These are phyloP conservation scores for Aspergillus asperescens DNA, from an alignment of 495 filamentous ascomycete species.

Conservation along the genomic window DNA sequence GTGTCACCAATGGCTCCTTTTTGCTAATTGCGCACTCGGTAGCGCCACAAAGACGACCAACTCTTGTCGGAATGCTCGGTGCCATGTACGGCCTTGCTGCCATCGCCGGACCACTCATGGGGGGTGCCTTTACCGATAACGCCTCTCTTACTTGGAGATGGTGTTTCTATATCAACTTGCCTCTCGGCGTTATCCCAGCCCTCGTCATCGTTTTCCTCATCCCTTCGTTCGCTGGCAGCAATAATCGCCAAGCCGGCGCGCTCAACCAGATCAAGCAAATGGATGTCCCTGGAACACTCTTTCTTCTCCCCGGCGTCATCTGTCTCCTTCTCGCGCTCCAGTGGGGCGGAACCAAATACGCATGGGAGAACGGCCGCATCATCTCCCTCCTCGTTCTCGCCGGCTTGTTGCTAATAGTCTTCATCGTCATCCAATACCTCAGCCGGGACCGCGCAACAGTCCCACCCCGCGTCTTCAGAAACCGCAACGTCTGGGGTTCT, in stretches of 20 bases:
- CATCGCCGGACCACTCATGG: conserved; percentile 60
- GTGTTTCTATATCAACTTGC: conserved; percentile 78
- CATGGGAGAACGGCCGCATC: conserved; percentile 48
- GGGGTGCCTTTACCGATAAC: conserved; percentile 50
- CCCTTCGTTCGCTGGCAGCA: conserved; percentile 12
- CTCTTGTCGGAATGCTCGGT: conserved; percentile 59
- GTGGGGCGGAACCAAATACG: conserved; percentile 34
- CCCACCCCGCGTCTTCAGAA: conserved; percentile 49
- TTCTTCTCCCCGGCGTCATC: conserved; percentile 29
- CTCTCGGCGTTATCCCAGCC: conserved; percentile 56
- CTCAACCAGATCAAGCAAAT: conserved; percentile 14
- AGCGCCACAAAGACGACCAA: conserved; percentile 56
- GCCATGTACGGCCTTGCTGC: conserved; percentile 65
- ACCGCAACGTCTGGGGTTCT: conserved; percentile 47
- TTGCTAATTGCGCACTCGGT: conserved; percentile 36
- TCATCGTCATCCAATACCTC: conserved; percentile 43
- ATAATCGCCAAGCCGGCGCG: conserved; percentile 16
- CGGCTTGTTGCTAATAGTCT: conserved; percentile 39
- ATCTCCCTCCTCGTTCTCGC: conserved; percentile 49
- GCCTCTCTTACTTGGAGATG: conserved; percentile 61
- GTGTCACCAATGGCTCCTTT: conserved; percentile 35
- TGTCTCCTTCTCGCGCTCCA: conserved; percentile 38
- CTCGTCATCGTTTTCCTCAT: conserved; percentile 49
- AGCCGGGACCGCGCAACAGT: conserved; percentile 45
- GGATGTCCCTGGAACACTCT: conserved; percentile 25